Base-by-base conservation (phyloP, 2,329 filamentous ascomycete species). In the Neobulgaria alba region DNA sequence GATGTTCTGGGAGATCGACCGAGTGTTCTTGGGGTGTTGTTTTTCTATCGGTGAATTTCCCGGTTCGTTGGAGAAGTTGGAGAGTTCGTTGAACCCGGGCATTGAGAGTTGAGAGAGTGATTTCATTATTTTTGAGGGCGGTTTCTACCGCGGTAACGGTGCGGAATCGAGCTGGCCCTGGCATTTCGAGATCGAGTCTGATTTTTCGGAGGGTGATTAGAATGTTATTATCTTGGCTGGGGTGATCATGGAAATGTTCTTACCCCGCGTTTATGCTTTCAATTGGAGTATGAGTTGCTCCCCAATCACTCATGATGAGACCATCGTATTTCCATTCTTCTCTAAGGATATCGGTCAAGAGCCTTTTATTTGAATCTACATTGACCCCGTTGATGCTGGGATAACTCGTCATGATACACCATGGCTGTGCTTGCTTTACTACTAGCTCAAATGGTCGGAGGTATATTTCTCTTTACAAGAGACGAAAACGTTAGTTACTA, bases 171-270 rank as follows among this genome's bases (percentile, higher is more conserved):
- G 56, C 48, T 10, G 56, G 56, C 7, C 59, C 58, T 5, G 58
- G 58, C 57, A 61, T 61, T 42, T 62, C 58, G 5, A 62, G 45
- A 42, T 61, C 58, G 15, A 59, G 50, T 16, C 58, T n/a, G n/a
- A n/a, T n/a, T n/a, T n/a, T n/a, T n/a, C n/a, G n/a, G n/a, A n/a
- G n/a, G n/a, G n/a, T n/a, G n/a, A n/a, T n/a, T n/a, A n/a, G n/a
- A n/a, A n/a, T n/a, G n/a, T n/a, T n/a, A n/a, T n/a, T n/a, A n/a
- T n/a, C n/a, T n/a, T n/a, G n/a, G n/a, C n/a, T n/a, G n/a, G n/a
- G n/a, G n/a, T n/a, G n/a, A n/a, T n/a, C n/a, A n/a, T n/a, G n/a
- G n/a, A n/a, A n/a, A n/a, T n/a, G n/a, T n/a, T n/a, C n/a, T n/a
- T n/a, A n/a, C n/a, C n/a, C 57, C 14, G 60, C 57, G 29, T 57